Evolutionary conservation across 2,329 filamentous ascomycete species (phyloP).

Genomic region (Colletotrichum sidae): DNA sequence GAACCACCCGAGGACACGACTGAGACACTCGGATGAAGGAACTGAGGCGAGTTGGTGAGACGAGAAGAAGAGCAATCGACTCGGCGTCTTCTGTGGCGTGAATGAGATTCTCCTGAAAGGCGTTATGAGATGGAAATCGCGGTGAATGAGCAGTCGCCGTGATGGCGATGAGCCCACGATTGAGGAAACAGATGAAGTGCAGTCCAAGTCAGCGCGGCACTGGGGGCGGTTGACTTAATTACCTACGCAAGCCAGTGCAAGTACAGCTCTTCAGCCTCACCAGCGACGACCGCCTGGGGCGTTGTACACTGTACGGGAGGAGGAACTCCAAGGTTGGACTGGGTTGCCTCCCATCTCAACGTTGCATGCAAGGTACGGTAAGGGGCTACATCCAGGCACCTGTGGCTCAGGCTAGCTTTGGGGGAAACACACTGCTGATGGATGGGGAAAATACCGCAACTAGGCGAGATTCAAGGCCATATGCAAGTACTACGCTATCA

Average conservation of each 20-base stretch:
- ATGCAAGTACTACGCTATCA: conserved; percentile 32
- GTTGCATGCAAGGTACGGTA: conserved; percentile 27
- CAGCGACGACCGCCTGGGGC: conserved; percentile 6
- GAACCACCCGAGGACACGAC: conserved; percentile 24
- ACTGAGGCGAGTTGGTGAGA: conserved; percentile 2
- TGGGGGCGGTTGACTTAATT: conserved; percentile 38
- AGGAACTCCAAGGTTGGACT: conserved; percentile 25
- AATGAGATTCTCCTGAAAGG: not conserved
- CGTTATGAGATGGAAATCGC: conserved; percentile 5
- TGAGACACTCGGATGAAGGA: conserved; percentile 32
- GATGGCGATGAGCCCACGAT: conserved; percentile 37
- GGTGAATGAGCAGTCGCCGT: conserved; percentile 35
- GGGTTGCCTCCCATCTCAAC: conserved; percentile 38
- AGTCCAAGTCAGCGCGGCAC: conserved; percentile 26
- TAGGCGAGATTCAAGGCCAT: conserved; percentile 18
- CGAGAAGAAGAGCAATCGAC: conserved; percentile 19
- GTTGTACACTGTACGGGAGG: conserved; percentile 16
- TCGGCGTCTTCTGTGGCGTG: not conserved
- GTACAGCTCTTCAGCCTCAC: conserved; percentile 35
- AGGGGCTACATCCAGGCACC: conserved; percentile 13
- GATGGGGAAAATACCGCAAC: conserved; percentile 10
- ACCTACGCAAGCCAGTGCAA: conserved; percentile 6
- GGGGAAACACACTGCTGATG: not conserved
- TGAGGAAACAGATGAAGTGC: conserved; percentile 35
- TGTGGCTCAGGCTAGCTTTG: conserved; percentile 24